Percentiles rank a stretch among this genome's conserved stretches.
These are phyloP conservation scores for Cryptosporidium sp. DNA, from an alignment of 169 alveolate genomes.

Conservation along the genomic window DNA sequence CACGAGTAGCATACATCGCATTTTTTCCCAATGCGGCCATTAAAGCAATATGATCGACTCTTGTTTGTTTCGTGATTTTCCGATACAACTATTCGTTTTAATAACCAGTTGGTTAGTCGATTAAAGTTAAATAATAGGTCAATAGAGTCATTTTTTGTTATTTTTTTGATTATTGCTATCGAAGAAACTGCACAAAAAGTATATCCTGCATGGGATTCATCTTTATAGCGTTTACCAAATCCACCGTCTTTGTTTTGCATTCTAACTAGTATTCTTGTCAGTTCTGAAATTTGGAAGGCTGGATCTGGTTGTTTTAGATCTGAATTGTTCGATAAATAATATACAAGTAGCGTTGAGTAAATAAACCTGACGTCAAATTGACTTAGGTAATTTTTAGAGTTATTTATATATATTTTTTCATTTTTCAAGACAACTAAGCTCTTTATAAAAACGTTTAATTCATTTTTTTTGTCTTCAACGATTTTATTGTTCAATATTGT, in stretches of 20 bases:
- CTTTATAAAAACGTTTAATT: conserved; percentile 11
- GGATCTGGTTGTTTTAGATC: neutral
- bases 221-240: conserved; percentile 79
- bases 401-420: conserved; percentile 1
- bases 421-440: neutral
- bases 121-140: neutral
- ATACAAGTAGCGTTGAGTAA: conserved; percentile 18
- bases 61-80: conserved; percentile 65
- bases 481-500: neutral
- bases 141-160: neutral
- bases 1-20: conserved; percentile 81
- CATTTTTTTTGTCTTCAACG: neutral
- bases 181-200: conserved; percentile 79
- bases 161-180: conserved; percentile 52
- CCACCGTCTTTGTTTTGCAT: conserved; percentile 78
- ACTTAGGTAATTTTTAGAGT: neutral
- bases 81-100: conserved; percentile 75
- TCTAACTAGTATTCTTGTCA: neutral
- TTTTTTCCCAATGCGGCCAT: conserved; percentile 79
- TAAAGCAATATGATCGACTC: conserved; percentile 65
- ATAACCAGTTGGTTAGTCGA: conserved; percentile 33
- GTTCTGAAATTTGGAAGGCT: conserved; percentile 12
- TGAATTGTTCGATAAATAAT: conserved; percentile 1
- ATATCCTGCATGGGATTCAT: conserved; percentile 80
- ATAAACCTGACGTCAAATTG: conserved; percentile 38